Conservation (phyloP, 805 yeast species). For the Starmera amethionina region DNA sequence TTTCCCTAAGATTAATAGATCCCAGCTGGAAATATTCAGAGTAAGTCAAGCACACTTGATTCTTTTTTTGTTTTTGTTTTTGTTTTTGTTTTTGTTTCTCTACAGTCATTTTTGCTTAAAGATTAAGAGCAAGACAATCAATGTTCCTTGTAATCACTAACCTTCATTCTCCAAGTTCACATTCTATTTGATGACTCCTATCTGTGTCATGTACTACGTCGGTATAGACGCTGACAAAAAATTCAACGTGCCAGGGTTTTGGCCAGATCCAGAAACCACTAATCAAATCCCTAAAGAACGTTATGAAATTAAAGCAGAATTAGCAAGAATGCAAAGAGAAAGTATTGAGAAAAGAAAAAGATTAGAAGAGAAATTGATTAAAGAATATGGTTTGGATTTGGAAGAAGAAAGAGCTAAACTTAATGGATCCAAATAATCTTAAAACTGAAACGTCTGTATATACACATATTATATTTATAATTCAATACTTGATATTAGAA, state of each 20-base stretch:
- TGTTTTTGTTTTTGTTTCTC: too few species aligned
- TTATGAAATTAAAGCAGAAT: slow-evolving; percentile 82
- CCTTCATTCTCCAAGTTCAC: slow-evolving; percentile 42
- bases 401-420: slow-evolving; percentile 33
- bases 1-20: slow-evolving; percentile 27
- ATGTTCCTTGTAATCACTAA: too few species aligned
- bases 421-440: too few species aligned
- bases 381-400: slow-evolving; percentile 51
- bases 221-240: slow-evolving; percentile 86
- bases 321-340: slow-evolving; percentile 77
- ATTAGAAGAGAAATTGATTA: slow-evolving; percentile 61
- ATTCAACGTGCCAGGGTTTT: slow-evolving; percentile 85
- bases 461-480: too few species aligned
- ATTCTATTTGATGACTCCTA: slow-evolving; percentile 77
- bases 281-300: slow-evolving; percentile 91
- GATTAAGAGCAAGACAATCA: too few species aligned
- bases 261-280: slow-evolving; percentile 93
- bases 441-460: too few species aligned
- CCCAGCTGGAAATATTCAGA: slow-evolving; percentile 45
- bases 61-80: background rate
- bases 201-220: slow-evolving; percentile 85
- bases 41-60: slow-evolving; percentile 24
- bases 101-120: background rate
- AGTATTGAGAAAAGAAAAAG: slow-evolving; percentile 62
- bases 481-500: too few species aligned